Percentiles rank a stretch among this genome's conserved stretches.
phyloP scores from a whole-genome alignment of 495 filamentous ascomycete species.

The Tuber melanosporum region DNA sequence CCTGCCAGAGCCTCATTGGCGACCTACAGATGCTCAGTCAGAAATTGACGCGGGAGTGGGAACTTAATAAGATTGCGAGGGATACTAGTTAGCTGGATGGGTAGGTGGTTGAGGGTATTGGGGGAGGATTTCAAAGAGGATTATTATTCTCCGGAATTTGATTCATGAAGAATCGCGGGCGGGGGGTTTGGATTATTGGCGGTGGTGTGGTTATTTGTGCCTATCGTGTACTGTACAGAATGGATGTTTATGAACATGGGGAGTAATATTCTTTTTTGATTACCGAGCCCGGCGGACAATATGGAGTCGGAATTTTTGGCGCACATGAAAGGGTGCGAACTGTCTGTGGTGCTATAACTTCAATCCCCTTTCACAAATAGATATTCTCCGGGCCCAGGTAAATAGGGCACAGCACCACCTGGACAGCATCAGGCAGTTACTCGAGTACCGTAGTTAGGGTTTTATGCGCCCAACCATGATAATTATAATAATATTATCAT shows the following conservation, averaged over 20 bases:
- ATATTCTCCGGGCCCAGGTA: not conserved
- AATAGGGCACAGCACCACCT: not conserved
- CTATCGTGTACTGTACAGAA: slow-evolving; percentile 12
- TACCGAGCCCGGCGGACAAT: not conserved
- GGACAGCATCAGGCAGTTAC: not conserved
- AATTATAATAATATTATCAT: no score
- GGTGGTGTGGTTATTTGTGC: slow-evolving; percentile 10
- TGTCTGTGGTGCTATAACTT: not conserved
- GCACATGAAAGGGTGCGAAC: not conserved
- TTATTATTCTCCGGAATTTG: not conserved
- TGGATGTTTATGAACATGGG: not conserved
- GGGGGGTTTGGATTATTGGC: slow-evolving; percentile 7
- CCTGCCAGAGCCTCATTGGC: slow-evolving; percentile 69
- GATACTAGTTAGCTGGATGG: slow-evolving; percentile 52
- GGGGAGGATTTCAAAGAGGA: not conserved
- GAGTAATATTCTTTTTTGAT: not conserved
- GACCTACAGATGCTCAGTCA: slow-evolving; percentile 68
- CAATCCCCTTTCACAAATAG: not conserved
- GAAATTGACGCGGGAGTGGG: slow-evolving; percentile 92
- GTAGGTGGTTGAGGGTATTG: slow-evolving; percentile 64
- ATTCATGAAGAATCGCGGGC: not conserved
- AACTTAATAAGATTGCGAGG: slow-evolving; percentile 81
- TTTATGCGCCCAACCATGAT: not conserved
- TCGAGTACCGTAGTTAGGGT: not conserved
- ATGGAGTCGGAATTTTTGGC: not conserved